A percentile compares a stretch with the other conserved stretches of the same genome.
These are phyloP conservation scores for Podila clonocystis DNA, from an alignment of 192 early-diverging fungal genomes.

Conservation along the genomic window DNA sequence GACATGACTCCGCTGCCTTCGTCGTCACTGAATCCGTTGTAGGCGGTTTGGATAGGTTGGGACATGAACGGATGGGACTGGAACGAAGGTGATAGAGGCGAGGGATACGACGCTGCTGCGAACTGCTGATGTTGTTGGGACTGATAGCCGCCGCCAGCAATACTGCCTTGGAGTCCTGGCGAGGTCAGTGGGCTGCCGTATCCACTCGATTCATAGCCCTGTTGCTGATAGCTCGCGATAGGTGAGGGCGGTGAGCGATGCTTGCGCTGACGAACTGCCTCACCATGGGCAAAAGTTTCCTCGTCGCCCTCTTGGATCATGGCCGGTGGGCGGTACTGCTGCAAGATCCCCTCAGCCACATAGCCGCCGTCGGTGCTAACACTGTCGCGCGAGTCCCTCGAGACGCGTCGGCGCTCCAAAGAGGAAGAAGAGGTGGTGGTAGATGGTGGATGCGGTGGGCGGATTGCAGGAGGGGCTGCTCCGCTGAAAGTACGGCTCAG, in stretches of 20 bases:
- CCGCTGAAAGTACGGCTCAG: not conserved
- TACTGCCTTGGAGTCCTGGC: not conserved
- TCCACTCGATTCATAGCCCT: too few species aligned
- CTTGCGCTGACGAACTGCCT: not conserved
- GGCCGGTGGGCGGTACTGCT: constrained; percentile 5
- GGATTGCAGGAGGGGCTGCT: not conserved
- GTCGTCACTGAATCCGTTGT: constrained; percentile 1
- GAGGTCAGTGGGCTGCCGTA: not conserved
- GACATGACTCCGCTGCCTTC: not conserved
- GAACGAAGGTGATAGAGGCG: not conserved
- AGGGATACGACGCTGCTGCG: not conserved
- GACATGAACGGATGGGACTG: constrained; percentile 2
- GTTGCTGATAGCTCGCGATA: not conserved
- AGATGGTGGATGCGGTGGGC: not conserved
- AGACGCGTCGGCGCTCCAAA: too few species aligned
- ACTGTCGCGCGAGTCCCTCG: constrained; percentile 1
- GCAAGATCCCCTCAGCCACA: constrained; percentile 1
- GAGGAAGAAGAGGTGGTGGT: not conserved
- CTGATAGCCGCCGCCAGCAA: too few species aligned
- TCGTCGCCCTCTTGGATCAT: constrained; percentile 12
- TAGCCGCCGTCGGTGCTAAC: constrained; percentile 11
- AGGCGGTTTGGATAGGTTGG: not conserved
- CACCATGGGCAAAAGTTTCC: not conserved
- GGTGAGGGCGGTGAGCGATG: not conserved
- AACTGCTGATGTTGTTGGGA: constrained; percentile 1